Evolutionary conservation across 441 rosid species (phyloP).

Genomic region (Erodium moschatum): DNA sequence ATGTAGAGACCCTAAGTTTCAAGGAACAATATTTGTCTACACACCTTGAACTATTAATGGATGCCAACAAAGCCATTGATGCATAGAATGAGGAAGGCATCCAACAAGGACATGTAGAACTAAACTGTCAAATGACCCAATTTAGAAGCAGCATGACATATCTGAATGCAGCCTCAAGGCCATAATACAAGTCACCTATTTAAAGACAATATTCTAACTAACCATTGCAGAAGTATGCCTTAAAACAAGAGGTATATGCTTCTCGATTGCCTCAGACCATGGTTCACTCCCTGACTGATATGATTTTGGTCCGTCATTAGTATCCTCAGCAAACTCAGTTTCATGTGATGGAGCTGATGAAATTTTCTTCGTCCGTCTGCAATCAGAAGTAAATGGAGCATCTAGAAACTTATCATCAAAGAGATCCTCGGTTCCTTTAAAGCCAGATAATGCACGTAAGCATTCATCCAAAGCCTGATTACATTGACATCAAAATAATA

Average conservation of each 20-base stretch:
- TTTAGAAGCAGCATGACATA: constrained; percentile 3
- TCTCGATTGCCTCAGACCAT: constrained; percentile 67
- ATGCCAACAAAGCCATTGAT: background rate
- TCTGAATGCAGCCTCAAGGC: constrained; percentile 14
- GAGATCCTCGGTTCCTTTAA: constrained; percentile 79
- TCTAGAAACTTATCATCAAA: constrained; percentile 53
- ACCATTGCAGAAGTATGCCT: constrained; percentile 69
- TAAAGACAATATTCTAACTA: constrained; percentile 25
- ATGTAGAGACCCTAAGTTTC: no score
- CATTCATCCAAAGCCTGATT: constrained; percentile 80
- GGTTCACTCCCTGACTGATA: constrained; percentile 45
- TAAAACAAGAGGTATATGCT: constrained; percentile 54
- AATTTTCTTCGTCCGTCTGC: constrained; percentile 54
- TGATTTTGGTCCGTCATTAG: constrained; percentile 31
- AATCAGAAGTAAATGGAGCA: constrained; percentile 72
- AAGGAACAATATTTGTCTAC: background rate
- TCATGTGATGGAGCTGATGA: constrained; percentile 86
- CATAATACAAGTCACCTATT: background rate
- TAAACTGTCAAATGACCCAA: constrained; percentile 3
- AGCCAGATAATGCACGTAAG: constrained; percentile 86
- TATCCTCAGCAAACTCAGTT: constrained; percentile 33
- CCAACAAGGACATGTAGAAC: background rate
- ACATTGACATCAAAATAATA: background rate
- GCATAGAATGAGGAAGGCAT: background rate
- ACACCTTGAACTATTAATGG: background rate